A percentile compares a stretch with the other conserved stretches of the same genome.
phyloP scores from a whole-genome alignment of 208 protist species.

The Hexamita inflata region DNA sequence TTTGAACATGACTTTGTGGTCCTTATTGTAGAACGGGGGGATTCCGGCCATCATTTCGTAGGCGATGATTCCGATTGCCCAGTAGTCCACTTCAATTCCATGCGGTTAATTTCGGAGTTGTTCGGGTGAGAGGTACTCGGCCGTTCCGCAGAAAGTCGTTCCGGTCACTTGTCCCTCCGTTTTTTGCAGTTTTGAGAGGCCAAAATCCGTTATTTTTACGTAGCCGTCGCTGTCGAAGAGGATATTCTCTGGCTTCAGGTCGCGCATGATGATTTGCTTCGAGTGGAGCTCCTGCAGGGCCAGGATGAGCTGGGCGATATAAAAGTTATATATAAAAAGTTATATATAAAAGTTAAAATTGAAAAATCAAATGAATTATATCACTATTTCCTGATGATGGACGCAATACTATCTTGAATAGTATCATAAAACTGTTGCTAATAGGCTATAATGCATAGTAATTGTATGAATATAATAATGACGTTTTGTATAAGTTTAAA shows the following conservation, averaged over 20 bases:
- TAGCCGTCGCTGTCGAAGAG: constrained; percentile 56
- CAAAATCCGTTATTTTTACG: constrained; percentile 72
- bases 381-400: no score
- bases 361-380: no score
- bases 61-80: constrained; percentile 45
- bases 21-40: constrained; percentile 43
- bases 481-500: no score
- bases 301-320: constrained; percentile 46
- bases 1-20: constrained; percentile 22
- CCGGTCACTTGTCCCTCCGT: not conserved
- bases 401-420: no score
- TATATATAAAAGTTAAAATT: no score
- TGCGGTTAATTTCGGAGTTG: constrained; percentile 43
- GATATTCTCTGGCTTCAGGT: constrained; percentile 56
- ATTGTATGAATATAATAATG: no score
- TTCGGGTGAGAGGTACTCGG: constrained; percentile 52
- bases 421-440: no score
- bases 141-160: constrained; percentile 50
- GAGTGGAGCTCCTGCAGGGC: constrained; percentile 48
- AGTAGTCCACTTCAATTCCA: constrained; percentile 49
- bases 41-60: constrained; percentile 45
- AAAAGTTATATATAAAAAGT: no score
- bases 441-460: no score
- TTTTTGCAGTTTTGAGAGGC: constrained; percentile 60
- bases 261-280: constrained; percentile 47